Evolutionary conservation across 768 basidiomycete genomes (phyloP).

Genomic region (Rhodosporidiobolus sp.): DNA sequence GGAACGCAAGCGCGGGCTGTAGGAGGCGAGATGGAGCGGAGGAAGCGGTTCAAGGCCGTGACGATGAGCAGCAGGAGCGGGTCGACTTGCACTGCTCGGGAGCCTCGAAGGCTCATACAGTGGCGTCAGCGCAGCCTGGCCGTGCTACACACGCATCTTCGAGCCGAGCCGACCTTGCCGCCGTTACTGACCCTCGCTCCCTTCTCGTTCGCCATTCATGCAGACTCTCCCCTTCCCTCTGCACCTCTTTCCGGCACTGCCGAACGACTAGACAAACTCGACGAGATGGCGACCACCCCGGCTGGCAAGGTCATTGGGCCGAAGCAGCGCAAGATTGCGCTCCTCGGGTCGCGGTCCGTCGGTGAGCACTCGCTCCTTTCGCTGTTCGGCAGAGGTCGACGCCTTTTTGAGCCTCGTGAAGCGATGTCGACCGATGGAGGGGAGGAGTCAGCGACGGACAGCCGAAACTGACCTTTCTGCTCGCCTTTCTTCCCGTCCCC

Average conservation of each 20-base stretch:
- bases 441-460: no score
- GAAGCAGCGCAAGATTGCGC: constrained; percentile 73
- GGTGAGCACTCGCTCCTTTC: constrained; percentile 56
- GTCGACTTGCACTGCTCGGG: no score
- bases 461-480: neutral
- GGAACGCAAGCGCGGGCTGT: no score
- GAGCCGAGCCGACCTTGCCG: neutral
- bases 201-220: neutral
- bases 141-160: neutral
- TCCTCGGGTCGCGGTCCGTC: constrained; percentile 81
- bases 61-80: no score
- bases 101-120: neutral
- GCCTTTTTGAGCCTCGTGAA: constrained; percentile 35
- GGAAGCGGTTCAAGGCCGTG: no score
- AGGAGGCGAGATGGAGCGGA: no score
- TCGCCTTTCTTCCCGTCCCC: neutral
- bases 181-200: neutral
- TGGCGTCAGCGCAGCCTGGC: neutral
- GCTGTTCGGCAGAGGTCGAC: constrained; percentile 4
- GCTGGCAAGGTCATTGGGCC: constrained; percentile 35
- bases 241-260: neutral
- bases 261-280: neutral
- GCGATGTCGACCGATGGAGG: neutral
- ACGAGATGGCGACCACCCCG: constrained; percentile 29
- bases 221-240: neutral